These are phyloP conservation scores for Pleurotus tuber-regium DNA, from an alignment of 768 basidiomycete genomes.

Conservation along the genomic window DNA sequence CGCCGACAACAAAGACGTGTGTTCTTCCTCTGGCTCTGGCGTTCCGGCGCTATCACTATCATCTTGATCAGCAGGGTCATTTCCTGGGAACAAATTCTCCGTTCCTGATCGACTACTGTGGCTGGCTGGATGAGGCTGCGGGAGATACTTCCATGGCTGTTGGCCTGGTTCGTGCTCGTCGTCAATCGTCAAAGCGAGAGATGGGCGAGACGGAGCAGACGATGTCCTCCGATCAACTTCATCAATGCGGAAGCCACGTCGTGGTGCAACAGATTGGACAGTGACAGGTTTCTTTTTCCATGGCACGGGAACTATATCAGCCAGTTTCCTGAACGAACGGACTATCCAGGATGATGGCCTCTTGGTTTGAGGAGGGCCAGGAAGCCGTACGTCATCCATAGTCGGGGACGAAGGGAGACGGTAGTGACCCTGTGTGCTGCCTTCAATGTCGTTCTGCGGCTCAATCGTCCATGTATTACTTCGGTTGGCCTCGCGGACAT, in stretches of 20 bases:
- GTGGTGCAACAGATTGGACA: background rate
- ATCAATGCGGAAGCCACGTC: slow-evolving; percentile 6
- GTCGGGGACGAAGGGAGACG: slow-evolving; percentile 3
- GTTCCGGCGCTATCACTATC: background rate
- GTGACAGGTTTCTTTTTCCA: slow-evolving; percentile 5
- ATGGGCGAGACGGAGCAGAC: slow-evolving; percentile 3
- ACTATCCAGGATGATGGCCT: background rate
- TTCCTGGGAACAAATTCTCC: slow-evolving; percentile 3
- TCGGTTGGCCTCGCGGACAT: slow-evolving; percentile 7
- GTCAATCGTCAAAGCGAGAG: background rate
- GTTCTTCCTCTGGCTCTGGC: slow-evolving; percentile 8
- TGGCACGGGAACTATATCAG: background rate
- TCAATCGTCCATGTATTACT: slow-evolving; percentile 10
- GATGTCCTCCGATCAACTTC: slow-evolving; percentile 5
- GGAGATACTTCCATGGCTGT: slow-evolving; percentile 9
- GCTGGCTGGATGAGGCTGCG: slow-evolving; percentile 1
- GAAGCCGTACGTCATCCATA: background rate
- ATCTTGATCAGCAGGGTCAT: slow-evolving; percentile 1
- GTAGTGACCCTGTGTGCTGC: background rate
- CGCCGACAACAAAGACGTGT: slow-evolving; percentile 7
- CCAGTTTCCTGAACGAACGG: background rate
- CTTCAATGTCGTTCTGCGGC: slow-evolving; percentile 1
- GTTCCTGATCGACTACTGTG: slow-evolving; percentile 1
- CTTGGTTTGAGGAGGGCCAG: background rate
- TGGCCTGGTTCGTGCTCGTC: slow-evolving; percentile 1